Evolutionary conservation across 768 basidiomycete genomes (phyloP), one percentile per base, ranked within the genome.

Genomic region (Mycena polygramma): DNA sequence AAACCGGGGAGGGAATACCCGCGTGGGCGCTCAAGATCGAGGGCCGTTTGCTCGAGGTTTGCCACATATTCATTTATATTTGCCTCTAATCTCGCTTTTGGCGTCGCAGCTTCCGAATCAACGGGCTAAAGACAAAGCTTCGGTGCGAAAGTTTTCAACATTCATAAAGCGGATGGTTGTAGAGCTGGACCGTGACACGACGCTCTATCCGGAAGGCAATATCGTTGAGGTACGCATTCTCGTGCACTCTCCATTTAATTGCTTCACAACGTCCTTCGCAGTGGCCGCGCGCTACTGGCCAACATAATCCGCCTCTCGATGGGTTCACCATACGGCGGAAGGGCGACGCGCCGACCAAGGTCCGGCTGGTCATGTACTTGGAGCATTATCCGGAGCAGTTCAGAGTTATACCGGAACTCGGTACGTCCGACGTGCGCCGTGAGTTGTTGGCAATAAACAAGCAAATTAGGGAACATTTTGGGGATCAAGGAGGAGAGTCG

Each of bases 1-100:
- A 96, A 70, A 95, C 93, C 0, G 96, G 95, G 13, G 91, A 95
- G 74, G 94, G 94, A 2, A 92, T 97, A 52, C 94, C 96, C 6
- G 93, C 94, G 0, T 98, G 95, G 95, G 86, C 89, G 45, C 84
- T 98, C 67, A 93, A 89, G 78, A 86, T 98, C 48, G 97, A 98
- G 74, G 96, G 96, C 2, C 87, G 96, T 57, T 77, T 98, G 63
- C 83, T 98, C 8, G 93, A 94, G 87, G 93, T 92, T 68, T 61
- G 88, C 82, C 4, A 15, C 46, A 68, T 20, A 45, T 2, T 41
- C 3, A 5, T 24, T 37, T 4, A 26, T 35, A 4, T n/a, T 43
- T 17, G 20, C 55, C 17, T 10, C 30, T 30, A 30, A 30, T 30
- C 30, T 30, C 30, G 30, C 30, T 30, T 30, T 30, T 30, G 43